These are phyloP conservation scores for Primulina eburnea DNA, from an alignment of 257 asterid species.

Conservation along the genomic window DNA sequence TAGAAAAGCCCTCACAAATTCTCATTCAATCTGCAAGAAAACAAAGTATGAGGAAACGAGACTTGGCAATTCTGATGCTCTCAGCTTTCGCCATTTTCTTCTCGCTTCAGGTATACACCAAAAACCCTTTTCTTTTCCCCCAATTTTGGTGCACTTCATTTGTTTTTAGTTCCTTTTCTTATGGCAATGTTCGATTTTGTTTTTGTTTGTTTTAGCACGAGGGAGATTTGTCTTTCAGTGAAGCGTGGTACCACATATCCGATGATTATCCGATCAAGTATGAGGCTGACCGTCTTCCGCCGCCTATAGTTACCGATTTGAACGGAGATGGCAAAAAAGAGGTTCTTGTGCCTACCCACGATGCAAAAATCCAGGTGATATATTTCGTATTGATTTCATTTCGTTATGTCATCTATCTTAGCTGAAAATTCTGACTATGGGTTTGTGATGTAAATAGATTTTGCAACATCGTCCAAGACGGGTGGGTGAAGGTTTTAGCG, in stretches of 20 bases:
- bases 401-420: background rate
- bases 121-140: background rate
- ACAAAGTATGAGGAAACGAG: slow-evolving; percentile 80
- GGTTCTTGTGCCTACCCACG: slow-evolving; percentile 94
- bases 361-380: slow-evolving; percentile 85
- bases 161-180: background rate
- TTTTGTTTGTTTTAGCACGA: slow-evolving; percentile 56
- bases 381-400: background rate
- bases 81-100: slow-evolving; percentile 98
- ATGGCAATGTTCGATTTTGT: background rate
- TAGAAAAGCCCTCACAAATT: background rate
- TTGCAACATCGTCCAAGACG: slow-evolving; percentile 88
- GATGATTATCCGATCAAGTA: slow-evolving; percentile 92
- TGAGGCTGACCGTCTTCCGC: slow-evolving; percentile 93
- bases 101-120: slow-evolving; percentile 73
- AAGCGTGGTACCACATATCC: slow-evolving; percentile 89
- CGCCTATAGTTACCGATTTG: slow-evolving; percentile 90
- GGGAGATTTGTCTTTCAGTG: slow-evolving; percentile 95
- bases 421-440: too few relatives aligned
- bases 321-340: slow-evolving; percentile 93
- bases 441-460: slow-evolving; percentile 46
- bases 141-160: background rate
- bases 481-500: slow-evolving; percentile 89
- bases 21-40: background rate
- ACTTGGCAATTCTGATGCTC: slow-evolving; percentile 87